Percentiles rank a stretch among this genome's conserved stretches.
These are phyloP conservation scores for Cladosporium sp. DNA, from an alignment of 2,329 filamentous ascomycete species.

Conservation along the genomic window DNA sequence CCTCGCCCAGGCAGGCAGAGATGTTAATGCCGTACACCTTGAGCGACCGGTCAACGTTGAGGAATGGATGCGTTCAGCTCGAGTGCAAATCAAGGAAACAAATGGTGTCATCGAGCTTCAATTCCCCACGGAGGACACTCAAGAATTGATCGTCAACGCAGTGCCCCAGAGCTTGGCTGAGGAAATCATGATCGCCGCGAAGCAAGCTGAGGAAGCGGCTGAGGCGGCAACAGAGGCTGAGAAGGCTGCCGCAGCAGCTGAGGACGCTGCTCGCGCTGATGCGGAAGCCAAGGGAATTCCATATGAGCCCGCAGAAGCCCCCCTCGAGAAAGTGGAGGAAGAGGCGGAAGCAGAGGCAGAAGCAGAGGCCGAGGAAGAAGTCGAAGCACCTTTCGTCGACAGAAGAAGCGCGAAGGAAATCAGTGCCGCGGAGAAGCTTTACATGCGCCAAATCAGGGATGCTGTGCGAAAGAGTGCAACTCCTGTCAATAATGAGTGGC, in stretches of 20 bases:
- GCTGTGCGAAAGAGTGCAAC: conserved; percentile 1
- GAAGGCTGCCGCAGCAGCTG: neutral
- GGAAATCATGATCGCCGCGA: neutral
- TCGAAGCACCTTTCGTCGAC: neutral
- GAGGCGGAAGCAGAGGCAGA: neutral
- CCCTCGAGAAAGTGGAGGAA: too few relatives aligned
- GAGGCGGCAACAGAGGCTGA: conserved; percentile 2
- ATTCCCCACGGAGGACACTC: neutral
- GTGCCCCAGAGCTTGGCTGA: conserved; percentile 8
- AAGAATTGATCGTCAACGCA: conserved; percentile 9
- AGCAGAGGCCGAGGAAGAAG: neutral
- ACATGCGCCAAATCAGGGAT: conserved; percentile 11
- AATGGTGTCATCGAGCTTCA: conserved; percentile 8
- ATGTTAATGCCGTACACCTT: conserved; percentile 29
- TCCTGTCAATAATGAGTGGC: conserved; percentile 44
- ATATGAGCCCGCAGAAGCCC: too few relatives aligned
- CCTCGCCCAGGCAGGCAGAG: conserved; percentile 39
- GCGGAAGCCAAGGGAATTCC: neutral
- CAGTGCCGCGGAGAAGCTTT: conserved; percentile 8
- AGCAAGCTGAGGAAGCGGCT: neutral
- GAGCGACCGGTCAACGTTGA: conserved; percentile 14
- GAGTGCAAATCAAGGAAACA: conserved; percentile 4
- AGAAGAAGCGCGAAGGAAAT: neutral
- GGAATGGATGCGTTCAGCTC: conserved; percentile 14
- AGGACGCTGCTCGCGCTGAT: neutral